Evolutionary conservation across 2,329 filamentous ascomycete genomes (phyloP).

Genomic region (Cordyceps javanica): DNA sequence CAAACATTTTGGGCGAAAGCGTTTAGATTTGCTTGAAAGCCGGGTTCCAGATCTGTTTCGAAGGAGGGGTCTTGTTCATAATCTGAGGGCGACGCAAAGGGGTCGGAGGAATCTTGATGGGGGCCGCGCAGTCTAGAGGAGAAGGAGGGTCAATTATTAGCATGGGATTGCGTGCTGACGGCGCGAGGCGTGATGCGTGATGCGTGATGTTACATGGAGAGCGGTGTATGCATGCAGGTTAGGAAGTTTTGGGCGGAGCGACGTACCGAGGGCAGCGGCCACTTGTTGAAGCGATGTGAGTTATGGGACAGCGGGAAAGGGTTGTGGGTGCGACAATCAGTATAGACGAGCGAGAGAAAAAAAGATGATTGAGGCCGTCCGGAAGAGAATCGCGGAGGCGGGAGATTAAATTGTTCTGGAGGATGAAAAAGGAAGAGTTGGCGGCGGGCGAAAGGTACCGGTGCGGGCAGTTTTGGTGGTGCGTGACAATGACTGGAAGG

Average conservation of each 20-base stretch:
- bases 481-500: constrained; percentile 3
- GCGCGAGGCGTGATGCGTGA: not conserved
- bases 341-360: not conserved
- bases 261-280: constrained; percentile 11
- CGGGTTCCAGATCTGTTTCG: constrained; percentile 13
- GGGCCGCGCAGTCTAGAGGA: constrained; percentile 2
- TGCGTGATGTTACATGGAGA: not conserved
- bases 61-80: constrained; percentile 13
- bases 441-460: not conserved
- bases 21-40: constrained; percentile 14
- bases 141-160: not conserved
- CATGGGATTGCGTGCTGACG: not conserved
- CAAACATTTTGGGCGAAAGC: constrained; percentile 46
- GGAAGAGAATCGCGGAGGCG: not conserved
- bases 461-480: constrained; percentile 6
- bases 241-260: not conserved
- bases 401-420: not conserved
- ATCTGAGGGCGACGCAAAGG: constrained; percentile 10
- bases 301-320: not conserved
- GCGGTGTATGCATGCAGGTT: constrained; percentile 7
- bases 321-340: not conserved
- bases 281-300: constrained; percentile 1
- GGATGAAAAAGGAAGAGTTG: constrained; percentile 1
- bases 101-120: constrained; percentile 6
- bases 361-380: not conserved